Conservation (phyloP, 257 asterid species). For the Nemophila menziesii region DNA sequence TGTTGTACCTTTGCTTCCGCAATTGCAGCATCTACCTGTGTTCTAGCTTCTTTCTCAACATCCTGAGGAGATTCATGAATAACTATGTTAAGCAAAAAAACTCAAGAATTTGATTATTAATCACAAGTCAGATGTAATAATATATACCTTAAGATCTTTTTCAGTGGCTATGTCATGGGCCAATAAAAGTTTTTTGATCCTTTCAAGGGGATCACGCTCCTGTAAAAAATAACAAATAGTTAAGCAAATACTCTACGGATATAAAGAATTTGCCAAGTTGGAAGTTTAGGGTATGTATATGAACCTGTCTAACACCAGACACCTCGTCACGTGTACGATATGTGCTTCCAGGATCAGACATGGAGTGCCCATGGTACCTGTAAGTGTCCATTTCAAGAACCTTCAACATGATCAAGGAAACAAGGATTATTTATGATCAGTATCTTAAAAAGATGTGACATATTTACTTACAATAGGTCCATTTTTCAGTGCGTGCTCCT, state of each 20-base stretch:
- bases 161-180: conserved; percentile 72
- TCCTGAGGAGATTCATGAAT: conserved; percentile 40
- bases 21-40: conserved; percentile 88
- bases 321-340: conserved; percentile 96
- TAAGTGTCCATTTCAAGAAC: conserved; percentile 99
- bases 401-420: conserved; percentile 24
- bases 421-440: conserved; percentile 8
- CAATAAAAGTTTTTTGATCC: conserved; percentile 74
- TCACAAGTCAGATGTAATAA: neutral
- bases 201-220: conserved; percentile 97
- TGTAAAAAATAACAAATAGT: conserved; percentile 14
- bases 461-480: conserved; percentile 99
- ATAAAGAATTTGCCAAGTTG: neutral
- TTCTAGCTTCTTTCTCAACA: conserved; percentile 69
- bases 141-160: conserved; percentile 86
- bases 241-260: neutral
- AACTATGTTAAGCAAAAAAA: too few species aligned
- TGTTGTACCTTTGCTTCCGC: conserved; percentile 98
- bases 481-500: conserved; percentile 80
- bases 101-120: too few species aligned
- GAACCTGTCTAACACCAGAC: conserved; percentile 84
- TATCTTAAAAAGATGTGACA: too few species aligned
- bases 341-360: conserved; percentile 99
- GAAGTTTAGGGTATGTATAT: conserved; percentile 6
- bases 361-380: conserved; percentile 93